Conservation (phyloP, 768 basidiomycete species). For the Mycena belliarum region DNA sequence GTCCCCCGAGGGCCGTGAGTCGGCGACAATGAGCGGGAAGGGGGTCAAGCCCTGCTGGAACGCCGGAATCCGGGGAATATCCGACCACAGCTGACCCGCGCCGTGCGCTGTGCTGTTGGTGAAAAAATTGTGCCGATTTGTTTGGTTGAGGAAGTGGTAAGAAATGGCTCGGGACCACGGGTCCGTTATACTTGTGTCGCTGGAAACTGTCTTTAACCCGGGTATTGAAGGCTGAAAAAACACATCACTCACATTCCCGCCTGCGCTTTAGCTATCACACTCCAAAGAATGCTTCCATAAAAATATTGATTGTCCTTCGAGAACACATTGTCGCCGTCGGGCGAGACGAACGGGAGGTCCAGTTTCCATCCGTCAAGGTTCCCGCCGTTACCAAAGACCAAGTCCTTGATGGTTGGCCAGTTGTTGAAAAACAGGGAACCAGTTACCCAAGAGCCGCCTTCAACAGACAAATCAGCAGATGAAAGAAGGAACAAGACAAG, state of each 20-base stretch:
- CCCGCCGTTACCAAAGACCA: constrained; percentile 59
- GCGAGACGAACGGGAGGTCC: constrained; percentile 56
- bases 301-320: constrained; percentile 50
- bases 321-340: constrained; percentile 50
- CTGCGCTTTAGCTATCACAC: constrained; percentile 56
- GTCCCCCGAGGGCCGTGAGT: constrained; percentile 51
- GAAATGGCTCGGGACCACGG: constrained; percentile 65
- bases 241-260: constrained; percentile 48
- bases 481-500: not conserved
- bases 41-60: constrained; percentile 55
- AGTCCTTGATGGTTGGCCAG: constrained; percentile 55
- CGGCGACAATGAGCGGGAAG: constrained; percentile 65
- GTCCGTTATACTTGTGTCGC: constrained; percentile 67
- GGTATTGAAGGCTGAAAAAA: not conserved
- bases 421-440: constrained; percentile 66
- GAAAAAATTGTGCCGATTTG: constrained; percentile 58
- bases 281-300: constrained; percentile 55
- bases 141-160: constrained; percentile 75
- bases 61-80: constrained; percentile 49
- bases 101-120: constrained; percentile 61
- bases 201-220: constrained; percentile 24
- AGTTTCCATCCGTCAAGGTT: constrained; percentile 55
- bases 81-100: constrained; percentile 72
- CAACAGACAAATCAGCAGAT: not conserved
- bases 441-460: constrained; percentile 72